phyloP scores from a whole-genome alignment of 192 early-diverging fungal genomes.

The Pecoramyces ruminantium region DNA sequence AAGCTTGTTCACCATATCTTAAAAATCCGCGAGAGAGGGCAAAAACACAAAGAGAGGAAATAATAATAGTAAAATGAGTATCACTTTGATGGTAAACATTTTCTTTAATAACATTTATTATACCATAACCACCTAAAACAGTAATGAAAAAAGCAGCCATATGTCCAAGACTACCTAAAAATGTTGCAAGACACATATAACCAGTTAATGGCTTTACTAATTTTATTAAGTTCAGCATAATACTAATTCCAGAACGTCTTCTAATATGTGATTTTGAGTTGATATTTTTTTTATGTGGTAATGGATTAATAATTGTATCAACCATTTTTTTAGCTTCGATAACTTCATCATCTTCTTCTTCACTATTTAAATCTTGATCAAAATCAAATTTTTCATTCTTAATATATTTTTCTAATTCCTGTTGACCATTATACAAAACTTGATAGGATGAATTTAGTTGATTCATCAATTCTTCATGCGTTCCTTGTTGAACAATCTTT shows the following conservation, averaged over 20 bases:
- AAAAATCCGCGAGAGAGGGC: neutral
- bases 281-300: no score
- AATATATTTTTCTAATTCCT: neutral
- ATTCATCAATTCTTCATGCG: neutral
- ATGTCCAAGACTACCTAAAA: neutral
- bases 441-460: neutral
- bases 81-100: no score
- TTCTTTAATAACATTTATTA: neutral
- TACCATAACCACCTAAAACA: neutral
- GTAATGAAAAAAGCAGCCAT: neutral
- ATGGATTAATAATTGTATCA: neutral
- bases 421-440: neutral
- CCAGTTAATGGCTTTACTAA: neutral
- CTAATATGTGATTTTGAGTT: neutral
- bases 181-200: neutral
- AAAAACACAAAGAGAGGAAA: neutral
- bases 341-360: neutral
- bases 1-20: neutral
- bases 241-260: neutral
- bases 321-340: no score
- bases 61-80: no score
- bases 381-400: neutral
- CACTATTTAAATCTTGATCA: neutral
- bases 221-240: neutral
- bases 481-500: neutral